phyloP scores from a whole-genome alignment of 2,329 filamentous ascomycete genomes.

The Cercospora beticola region DNA sequence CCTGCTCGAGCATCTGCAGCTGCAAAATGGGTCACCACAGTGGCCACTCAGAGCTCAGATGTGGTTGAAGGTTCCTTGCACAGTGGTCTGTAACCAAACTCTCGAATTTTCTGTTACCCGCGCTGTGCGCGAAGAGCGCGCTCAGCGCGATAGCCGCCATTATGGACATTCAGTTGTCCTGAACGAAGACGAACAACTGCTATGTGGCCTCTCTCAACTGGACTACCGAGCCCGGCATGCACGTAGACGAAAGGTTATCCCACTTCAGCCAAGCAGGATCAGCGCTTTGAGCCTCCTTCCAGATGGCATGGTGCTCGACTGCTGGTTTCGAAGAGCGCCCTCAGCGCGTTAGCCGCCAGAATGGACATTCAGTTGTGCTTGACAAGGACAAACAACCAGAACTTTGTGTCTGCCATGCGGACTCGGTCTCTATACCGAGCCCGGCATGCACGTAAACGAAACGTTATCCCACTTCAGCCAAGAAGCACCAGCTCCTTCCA shows the following conservation, averaged over 20 bases:
- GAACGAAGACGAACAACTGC: neutral
- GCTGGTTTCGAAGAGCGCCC: neutral
- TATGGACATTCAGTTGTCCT: neutral
- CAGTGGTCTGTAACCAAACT: neutral
- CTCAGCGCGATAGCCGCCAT: constrained; percentile 13
- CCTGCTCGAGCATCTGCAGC: neutral
- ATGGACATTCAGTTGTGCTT: neutral
- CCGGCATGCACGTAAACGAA: neutral
- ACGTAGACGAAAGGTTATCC: constrained; percentile 9
- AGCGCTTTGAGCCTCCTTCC: neutral
- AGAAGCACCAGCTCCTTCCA: neutral
- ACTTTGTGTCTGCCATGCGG: neutral
- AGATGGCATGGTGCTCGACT: neutral
- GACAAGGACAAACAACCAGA: neutral
- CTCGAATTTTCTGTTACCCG: constrained; percentile 1
- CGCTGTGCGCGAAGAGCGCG: constrained; percentile 5
- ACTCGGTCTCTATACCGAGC: neutral
- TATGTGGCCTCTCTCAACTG: neutral
- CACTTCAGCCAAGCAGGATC: neutral
- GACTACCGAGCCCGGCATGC: constrained; percentile 4
- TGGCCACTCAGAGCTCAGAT: constrained; percentile 5
- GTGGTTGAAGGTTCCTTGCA: neutral
- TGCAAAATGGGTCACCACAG: constrained; percentile 3
- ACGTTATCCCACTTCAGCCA: neutral
- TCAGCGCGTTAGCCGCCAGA: neutral